phyloP scores from a whole-genome alignment of 805 yeast genomes.

The Yamadazyma olivae region DNA sequence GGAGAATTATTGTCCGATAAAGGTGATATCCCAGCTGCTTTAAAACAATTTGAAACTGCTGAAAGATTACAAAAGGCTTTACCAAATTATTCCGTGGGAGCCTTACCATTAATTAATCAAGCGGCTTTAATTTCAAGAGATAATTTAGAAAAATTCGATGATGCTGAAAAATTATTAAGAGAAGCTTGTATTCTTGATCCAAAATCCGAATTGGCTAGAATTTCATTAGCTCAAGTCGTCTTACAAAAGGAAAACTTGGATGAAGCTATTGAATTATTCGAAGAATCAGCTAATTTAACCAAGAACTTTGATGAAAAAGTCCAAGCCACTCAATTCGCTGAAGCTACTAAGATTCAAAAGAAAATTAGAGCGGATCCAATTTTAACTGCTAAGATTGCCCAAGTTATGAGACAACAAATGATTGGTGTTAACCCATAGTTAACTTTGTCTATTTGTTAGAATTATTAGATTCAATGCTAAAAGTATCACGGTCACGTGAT shows the following conservation, averaged over 20 bases:
- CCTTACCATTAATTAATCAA: constrained; percentile 85
- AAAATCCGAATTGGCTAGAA: constrained; percentile 81
- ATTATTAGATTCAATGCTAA: too few relatives aligned
- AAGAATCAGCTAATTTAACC: constrained; percentile 76
- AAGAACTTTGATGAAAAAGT: constrained; percentile 83
- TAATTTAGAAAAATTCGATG: constrained; percentile 43
- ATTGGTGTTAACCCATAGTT: constrained; percentile 1
- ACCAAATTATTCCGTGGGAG: constrained; percentile 74
- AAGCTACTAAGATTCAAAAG: constrained; percentile 88
- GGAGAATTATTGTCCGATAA: constrained; percentile 91
- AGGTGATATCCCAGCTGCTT: constrained; percentile 68
- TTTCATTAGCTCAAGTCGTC: constrained; percentile 88
- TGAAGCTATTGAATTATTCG: constrained; percentile 79
- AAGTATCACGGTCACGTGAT: too few relatives aligned
- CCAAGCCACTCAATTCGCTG: constrained; percentile 88
- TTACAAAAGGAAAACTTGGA: constrained; percentile 79
- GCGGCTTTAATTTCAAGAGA: constrained; percentile 68
- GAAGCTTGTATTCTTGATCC: constrained; percentile 84
- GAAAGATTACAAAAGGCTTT: constrained; percentile 73
- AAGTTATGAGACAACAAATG: constrained; percentile 43
- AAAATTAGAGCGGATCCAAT: constrained; percentile 70
- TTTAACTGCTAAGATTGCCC: constrained; percentile 59
- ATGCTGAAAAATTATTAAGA: constrained; percentile 63
- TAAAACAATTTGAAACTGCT: constrained; percentile 82
- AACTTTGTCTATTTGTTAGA: too few relatives aligned